phyloP scores from a whole-genome alignment of 495 filamentous ascomycete species.

The Aspergillus campestris region DNA sequence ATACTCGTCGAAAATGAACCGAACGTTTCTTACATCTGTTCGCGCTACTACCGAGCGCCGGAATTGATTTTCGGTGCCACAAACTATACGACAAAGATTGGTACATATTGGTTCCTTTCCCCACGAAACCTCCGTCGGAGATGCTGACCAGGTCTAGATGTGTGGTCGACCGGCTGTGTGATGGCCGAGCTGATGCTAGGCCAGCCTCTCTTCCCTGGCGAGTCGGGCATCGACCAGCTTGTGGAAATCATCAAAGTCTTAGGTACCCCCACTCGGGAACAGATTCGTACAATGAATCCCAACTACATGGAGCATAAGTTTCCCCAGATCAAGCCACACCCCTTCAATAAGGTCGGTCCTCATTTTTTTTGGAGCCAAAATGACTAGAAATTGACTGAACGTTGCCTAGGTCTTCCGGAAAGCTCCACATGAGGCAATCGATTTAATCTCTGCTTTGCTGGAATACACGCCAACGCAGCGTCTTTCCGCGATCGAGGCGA shows the following conservation, averaged over 20 bases:
- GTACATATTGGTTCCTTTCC: conserved; percentile 44
- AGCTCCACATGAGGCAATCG: conserved; percentile 85
- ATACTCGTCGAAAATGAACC: conserved; percentile 98
- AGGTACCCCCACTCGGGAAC: conserved; percentile 93
- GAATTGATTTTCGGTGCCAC: conserved; percentile 98
- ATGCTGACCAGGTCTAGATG: conserved; percentile 56
- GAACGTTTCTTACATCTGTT: conserved; percentile 99
- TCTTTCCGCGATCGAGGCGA: conserved; percentile 86
- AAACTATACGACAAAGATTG: conserved; percentile 99
- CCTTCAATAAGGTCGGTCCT: conserved; percentile 76
- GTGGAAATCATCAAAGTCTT: conserved; percentile 99
- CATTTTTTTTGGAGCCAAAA: background rate
- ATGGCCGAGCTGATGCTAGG: conserved; percentile 99
- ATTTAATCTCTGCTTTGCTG: conserved; percentile 84
- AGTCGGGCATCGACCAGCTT: conserved; percentile 96
- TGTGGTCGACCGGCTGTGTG: conserved; percentile 98
- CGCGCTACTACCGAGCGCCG: conserved; percentile 94
- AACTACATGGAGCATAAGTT: conserved; percentile 99
- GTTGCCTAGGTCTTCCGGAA: conserved; percentile 76
- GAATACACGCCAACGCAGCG: conserved; percentile 98
- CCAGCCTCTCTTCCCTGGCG: conserved; percentile 96
- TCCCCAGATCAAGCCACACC: conserved; percentile 98
- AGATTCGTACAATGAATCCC: conserved; percentile 99
- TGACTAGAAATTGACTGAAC: conserved; percentile 12
- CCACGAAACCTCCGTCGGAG: conserved; percentile 4